Evolutionary conservation across 371 early-diverging fungal genomes (phyloP), one percentile per base, ranked within the genome.

Genomic region (Mucor mucedo): DNA sequence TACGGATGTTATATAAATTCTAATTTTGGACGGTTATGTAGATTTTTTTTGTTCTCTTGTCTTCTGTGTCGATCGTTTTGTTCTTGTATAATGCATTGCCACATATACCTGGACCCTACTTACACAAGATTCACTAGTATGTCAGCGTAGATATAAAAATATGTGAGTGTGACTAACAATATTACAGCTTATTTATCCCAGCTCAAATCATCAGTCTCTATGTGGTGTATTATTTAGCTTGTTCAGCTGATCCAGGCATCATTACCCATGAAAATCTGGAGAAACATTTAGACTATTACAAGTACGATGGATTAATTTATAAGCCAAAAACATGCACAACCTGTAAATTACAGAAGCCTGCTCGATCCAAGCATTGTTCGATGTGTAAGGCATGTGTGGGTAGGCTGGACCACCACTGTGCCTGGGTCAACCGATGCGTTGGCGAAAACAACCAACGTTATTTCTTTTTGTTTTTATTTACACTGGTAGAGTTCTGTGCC

Each of bases 381-480:
- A 69, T 89, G 65, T 91, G 91, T 72, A 85, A 86, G 35, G 80
- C 79, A 42, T 92, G 92, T 73, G 78, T 92, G 9, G 84, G 89
- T 21, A 75, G 80, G 65, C 66, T 77, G 48, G 92, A 92, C 68
- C 92, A 92, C 60, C 91, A 91, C 57, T 92, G 92, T 71, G 83
- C 86, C 0, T 92, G 93, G 93, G 78, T 92, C 58, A 91, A 91
- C 64, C 83, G 81, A 60, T 91, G 92, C 68, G 88, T 92, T 6
- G 92, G 93, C 4, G 83, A 86, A 55, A 81, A 82, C 66, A 92
- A 91, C 59, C 84, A 85, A 59, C 86, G 88, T 0, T 89, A 86
- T 64, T 92, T 92, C 55, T 78, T 91, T 45, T 55, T 78, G 14
- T 92, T 92, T 60, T 67, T 92, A 2, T 85, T 79, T 58, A 80